These are phyloP conservation scores for Populus ilicifolia DNA, from an alignment of 345 rosid genomes.

Conservation along the genomic window DNA sequence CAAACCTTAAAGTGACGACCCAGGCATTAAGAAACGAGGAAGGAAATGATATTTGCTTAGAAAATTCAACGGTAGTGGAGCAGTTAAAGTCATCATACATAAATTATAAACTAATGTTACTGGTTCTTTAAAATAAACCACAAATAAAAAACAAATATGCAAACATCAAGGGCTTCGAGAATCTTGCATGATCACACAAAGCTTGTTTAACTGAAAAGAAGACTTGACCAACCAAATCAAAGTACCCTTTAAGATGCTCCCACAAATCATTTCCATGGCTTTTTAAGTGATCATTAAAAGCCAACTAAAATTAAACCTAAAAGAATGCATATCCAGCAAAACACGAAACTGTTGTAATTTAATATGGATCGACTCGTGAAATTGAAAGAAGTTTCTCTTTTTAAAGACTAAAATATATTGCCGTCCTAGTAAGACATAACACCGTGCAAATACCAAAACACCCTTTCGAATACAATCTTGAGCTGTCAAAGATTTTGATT, in stretches of 20 bases:
- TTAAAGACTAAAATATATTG: constrained; percentile 18
- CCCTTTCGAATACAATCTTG: constrained; percentile 21
- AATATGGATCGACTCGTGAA: constrained; percentile 15
- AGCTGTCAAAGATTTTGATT: too few relatives aligned
- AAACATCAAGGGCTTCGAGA: constrained; percentile 50
- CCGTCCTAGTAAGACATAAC: constrained; percentile 17
- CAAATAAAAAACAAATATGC: constrained; percentile 27
- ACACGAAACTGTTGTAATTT: neutral
- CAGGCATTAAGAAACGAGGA: constrained; percentile 23
- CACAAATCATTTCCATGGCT: constrained; percentile 45
- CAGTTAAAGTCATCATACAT: constrained; percentile 61
- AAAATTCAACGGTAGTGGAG: constrained; percentile 54
- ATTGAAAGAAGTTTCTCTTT: constrained; percentile 25
- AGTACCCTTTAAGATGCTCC: constrained; percentile 32
- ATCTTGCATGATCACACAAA: constrained; percentile 50
- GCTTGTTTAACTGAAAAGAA: constrained; percentile 44
- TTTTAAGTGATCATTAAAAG: constrained; percentile 55
- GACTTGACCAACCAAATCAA: constrained; percentile 41
- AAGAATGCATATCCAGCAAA: constrained; percentile 8
- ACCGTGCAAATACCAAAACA: constrained; percentile 19
- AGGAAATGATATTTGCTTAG: constrained; percentile 15
- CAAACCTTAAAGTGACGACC: constrained; percentile 26
- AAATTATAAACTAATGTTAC: constrained; percentile 21
- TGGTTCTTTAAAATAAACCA: constrained; percentile 22
- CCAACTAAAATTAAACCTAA: constrained; percentile 27